Conservation (phyloP, 164 flowering plant genomes). For the Macadamia tetraphylla region DNA sequence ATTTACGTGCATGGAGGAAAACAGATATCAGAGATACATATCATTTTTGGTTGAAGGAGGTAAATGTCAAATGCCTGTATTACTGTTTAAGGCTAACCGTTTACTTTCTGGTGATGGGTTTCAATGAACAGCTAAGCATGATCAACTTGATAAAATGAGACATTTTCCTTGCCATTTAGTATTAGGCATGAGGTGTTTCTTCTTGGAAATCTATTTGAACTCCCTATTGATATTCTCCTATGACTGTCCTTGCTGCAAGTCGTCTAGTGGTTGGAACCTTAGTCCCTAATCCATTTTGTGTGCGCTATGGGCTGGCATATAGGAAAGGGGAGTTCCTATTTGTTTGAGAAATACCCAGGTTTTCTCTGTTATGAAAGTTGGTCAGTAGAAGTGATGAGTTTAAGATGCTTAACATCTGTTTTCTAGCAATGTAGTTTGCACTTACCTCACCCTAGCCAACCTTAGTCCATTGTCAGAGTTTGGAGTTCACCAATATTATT, state of each 20-base stretch:
- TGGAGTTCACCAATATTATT: neutral
- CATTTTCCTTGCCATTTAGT: too few relatives aligned
- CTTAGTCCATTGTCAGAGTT: neutral
- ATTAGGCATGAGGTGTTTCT: too few relatives aligned
- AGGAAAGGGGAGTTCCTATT: neutral
- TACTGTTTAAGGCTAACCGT: neutral
- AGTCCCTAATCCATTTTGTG: neutral
- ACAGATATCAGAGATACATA: slow-evolving; percentile 84
- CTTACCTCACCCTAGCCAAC: neutral
- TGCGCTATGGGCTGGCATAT: neutral
- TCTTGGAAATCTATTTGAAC: too few relatives aligned
- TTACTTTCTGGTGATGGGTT: too few relatives aligned
- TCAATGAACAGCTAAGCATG: too few relatives aligned
- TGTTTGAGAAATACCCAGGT: neutral
- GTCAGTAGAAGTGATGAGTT: neutral
- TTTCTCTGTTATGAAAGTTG: neutral
- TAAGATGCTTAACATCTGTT: neutral
- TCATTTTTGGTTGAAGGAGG: slow-evolving; percentile 94
- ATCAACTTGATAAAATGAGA: too few relatives aligned
- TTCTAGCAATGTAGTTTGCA: neutral
- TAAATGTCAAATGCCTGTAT: slow-evolving; percentile 15
- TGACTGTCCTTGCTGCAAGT: neutral
- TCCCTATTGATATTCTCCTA: too few relatives aligned
- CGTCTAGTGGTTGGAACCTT: neutral
- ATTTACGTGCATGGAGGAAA: slow-evolving; percentile 86